A percentile compares a stretch with the other conserved stretches of the same genome.
phyloP scores from a whole-genome alignment of 768 basidiomycete species.

The Leucosporidium creatinivorum region DNA sequence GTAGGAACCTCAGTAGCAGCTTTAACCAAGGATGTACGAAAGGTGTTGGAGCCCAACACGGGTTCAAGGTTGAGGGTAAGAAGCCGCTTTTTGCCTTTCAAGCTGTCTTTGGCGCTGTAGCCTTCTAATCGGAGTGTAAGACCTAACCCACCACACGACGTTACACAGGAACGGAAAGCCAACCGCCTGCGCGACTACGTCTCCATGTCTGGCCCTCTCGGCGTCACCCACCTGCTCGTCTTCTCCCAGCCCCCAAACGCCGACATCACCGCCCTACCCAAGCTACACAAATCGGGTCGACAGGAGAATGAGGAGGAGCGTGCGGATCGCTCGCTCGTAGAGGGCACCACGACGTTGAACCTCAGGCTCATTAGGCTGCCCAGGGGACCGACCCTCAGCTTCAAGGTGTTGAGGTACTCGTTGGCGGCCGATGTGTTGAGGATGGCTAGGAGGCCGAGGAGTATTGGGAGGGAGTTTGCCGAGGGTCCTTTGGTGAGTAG shows the following conservation, averaged over 20 bases:
- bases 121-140: too few relatives aligned
- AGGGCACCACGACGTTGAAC: slow-evolving; percentile 42
- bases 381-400: slow-evolving; percentile 85
- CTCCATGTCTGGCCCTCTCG: slow-evolving; percentile 78
- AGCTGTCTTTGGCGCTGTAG: neutral
- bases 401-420: slow-evolving; percentile 86
- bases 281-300: neutral
- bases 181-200: slow-evolving; percentile 93
- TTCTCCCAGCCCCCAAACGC: slow-evolving; percentile 68
- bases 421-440: slow-evolving; percentile 74
- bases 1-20: slow-evolving; percentile 80
- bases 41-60: slow-evolving; percentile 97
- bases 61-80: slow-evolving; percentile 87
- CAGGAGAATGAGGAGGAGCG: slow-evolving; percentile 18
- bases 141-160: slow-evolving; percentile 7
- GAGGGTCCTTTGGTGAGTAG: slow-evolving; percentile 75
- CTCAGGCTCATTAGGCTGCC: slow-evolving; percentile 79
- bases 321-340: slow-evolving; percentile 23
- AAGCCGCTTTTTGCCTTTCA: slow-evolving; percentile 33
- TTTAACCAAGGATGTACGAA: slow-evolving; percentile 84
- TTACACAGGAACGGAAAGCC: slow-evolving; percentile 67
- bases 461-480: slow-evolving; percentile 82
- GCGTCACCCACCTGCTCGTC: slow-evolving; percentile 85
- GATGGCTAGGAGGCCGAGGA: slow-evolving; percentile 58
- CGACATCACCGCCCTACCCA: neutral